Evolutionary conservation across 352 stramenopile species (phyloP).

Genomic region (Phytophthora capsici): DNA sequence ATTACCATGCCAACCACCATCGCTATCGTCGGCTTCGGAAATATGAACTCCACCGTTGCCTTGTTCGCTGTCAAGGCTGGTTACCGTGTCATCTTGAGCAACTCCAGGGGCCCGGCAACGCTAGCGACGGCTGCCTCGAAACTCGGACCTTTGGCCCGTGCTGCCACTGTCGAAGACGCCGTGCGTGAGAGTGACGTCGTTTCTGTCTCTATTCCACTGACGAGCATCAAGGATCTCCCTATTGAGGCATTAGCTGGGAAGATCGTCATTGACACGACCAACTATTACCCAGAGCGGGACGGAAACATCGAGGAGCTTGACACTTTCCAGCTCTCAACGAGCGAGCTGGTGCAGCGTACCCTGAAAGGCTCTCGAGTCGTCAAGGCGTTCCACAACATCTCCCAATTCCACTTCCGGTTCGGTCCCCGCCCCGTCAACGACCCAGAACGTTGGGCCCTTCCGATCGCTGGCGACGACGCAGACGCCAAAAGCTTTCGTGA

Average conservation of each 20-base stretch:
- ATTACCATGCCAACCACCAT: slow-evolving; percentile 3
- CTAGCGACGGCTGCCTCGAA: slow-evolving; percentile 5
- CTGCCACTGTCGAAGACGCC: slow-evolving; percentile 10
- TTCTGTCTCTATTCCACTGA: slow-evolving; percentile 15
- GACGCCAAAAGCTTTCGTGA: slow-evolving; percentile 9
- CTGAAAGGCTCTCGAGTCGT: slow-evolving; percentile 2
- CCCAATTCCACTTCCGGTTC: slow-evolving; percentile 19
- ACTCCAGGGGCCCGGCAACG: slow-evolving; percentile 8
- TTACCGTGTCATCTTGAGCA: slow-evolving; percentile 20
- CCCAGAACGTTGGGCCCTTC: slow-evolving; percentile 12
- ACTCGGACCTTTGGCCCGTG: slow-evolving; percentile 1
- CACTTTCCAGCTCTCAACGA: neutral
- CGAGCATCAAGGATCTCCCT: slow-evolving; percentile 1
- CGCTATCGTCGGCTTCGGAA: slow-evolving; percentile 16
- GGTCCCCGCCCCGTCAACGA: slow-evolving; percentile 6
- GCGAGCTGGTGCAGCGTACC: slow-evolving; percentile 5
- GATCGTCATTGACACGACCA: slow-evolving; percentile 16
- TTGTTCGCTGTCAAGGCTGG: slow-evolving; percentile 13
- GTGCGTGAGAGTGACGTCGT: slow-evolving; percentile 12
- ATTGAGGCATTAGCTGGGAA: slow-evolving; percentile 11
- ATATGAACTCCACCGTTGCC: slow-evolving; percentile 12
- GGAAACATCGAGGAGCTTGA: slow-evolving; percentile 5
- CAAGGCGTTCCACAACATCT: slow-evolving; percentile 18
- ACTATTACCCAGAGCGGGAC: slow-evolving; percentile 15
- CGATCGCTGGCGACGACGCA: slow-evolving; percentile 7